Evolutionary conservation across 768 basidiomycete species (phyloP).

Genomic region (Phaeotremella skinneri): DNA sequence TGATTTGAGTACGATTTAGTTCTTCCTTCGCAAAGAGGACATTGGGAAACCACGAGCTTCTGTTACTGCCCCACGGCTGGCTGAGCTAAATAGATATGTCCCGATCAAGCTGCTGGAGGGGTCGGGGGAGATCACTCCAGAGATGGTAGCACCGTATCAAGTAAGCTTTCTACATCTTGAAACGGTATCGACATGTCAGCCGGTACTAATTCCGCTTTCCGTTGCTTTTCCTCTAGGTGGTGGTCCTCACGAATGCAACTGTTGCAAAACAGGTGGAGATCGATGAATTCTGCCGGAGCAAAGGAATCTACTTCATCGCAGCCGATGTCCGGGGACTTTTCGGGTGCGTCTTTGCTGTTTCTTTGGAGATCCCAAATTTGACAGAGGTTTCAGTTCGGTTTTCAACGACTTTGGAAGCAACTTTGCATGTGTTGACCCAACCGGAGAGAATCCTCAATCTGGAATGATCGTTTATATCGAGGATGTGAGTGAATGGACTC

Average conservation of each 20-base stretch:
- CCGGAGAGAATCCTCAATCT: constrained; percentile 87
- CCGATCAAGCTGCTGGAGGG: constrained; percentile 86
- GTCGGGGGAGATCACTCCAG: constrained; percentile 68
- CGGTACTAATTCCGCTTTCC: constrained; percentile 10
- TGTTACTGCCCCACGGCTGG: constrained; percentile 79
- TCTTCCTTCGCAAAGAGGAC: constrained; percentile 85
- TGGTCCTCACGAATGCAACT: constrained; percentile 78
- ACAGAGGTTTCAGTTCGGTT: constrained; percentile 61
- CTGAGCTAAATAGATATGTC: constrained; percentile 94
- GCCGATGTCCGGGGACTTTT: constrained; percentile 91
- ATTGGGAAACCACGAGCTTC: constrained; percentile 82
- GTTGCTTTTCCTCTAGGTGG: constrained; percentile 59
- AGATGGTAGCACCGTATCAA: constrained; percentile 83
- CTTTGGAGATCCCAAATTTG: constrained; percentile 1
- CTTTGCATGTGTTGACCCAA: constrained; percentile 95
- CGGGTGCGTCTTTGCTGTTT: constrained; percentile 60
- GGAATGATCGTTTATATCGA: constrained; percentile 97
- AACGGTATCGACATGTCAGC: background rate
- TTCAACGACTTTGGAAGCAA: constrained; percentile 96
- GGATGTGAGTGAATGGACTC: constrained; percentile 58
- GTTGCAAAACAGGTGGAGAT: constrained; percentile 85
- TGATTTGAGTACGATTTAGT: no score
- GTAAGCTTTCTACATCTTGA: constrained; percentile 58
- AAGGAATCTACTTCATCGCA: constrained; percentile 85
- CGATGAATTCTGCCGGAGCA: constrained; percentile 88